Evolutionary conservation across 1,284 basidiomycete genomes (phyloP).

Genomic region (Blastosporella zonata): DNA sequence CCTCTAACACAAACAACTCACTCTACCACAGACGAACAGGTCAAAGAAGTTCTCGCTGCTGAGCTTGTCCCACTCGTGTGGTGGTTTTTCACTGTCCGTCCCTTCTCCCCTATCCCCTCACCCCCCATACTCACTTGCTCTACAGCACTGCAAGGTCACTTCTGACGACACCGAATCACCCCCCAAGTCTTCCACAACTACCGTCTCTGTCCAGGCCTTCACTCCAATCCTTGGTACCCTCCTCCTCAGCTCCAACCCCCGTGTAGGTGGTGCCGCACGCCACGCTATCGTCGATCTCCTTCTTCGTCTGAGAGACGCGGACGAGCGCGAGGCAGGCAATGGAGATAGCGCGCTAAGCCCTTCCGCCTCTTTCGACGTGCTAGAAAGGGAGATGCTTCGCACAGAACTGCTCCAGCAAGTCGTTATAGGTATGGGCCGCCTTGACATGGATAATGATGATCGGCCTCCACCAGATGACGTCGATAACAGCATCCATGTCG

Average conservation of each 20-base stretch:
- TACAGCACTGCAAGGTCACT: conserved; percentile 57
- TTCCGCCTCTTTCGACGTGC: conserved; percentile 49
- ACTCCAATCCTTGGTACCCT: conserved; percentile 90
- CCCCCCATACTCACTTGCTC: conserved; percentile 11
- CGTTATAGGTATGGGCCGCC: conserved; percentile 82
- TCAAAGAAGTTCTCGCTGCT: conserved; percentile 88
- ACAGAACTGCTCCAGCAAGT: conserved; percentile 81
- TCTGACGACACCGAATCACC: conserved; percentile 41
- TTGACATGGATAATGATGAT: conserved; percentile 53
- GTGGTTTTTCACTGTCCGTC: conserved; percentile 86
- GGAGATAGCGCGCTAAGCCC: conserved; percentile 29
- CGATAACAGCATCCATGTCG: conserved; percentile 8
- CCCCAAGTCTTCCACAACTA: conserved; percentile 30
- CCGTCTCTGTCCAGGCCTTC: conserved; percentile 81
- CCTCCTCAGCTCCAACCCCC: conserved; percentile 76
- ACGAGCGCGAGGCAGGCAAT: conserved; percentile 36
- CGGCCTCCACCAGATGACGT: conserved; percentile 14
- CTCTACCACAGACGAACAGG: conserved; percentile 70
- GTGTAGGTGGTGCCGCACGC: conserved; percentile 74
- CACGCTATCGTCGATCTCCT: conserved; percentile 79
- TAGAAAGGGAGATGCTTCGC: conserved; percentile 66
- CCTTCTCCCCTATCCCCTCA: conserved; percentile 18
- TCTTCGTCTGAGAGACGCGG: conserved; percentile 54
- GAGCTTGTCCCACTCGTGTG: conserved; percentile 85
- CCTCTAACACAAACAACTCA: not conserved